These are phyloP conservation scores for Botrytis hyacinthi DNA, from an alignment of 2,329 filamentous ascomycete species.

Conservation along the genomic window DNA sequence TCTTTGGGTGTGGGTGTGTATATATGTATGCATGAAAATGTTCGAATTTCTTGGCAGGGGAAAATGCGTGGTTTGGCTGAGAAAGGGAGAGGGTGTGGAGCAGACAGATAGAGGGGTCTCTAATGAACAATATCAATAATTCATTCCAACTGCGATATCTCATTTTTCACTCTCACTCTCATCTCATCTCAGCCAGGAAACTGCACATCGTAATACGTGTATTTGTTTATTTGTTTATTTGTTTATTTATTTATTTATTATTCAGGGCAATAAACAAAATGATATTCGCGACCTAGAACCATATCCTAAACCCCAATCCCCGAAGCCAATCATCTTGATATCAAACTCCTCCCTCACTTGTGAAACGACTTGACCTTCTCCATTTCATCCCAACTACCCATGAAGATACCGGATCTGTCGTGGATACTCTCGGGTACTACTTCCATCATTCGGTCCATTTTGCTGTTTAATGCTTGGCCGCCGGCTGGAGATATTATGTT, in stretches of 20 bases:
- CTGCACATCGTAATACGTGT: neutral
- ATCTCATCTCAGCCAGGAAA: neutral
- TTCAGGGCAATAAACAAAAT: conserved; percentile 5
- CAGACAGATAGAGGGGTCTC: too few species aligned
- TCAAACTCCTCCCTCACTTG: conserved; percentile 42
- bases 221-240: neutral
- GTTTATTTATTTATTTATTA: neutral
- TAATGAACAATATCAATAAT: neutral
- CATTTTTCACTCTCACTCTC: neutral
- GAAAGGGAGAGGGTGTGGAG: too few species aligned
- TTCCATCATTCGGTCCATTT: conserved; percentile 86
- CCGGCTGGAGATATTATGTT: conserved; percentile 60
- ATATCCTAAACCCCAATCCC: conserved; percentile 25
- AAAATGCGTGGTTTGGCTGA: too few species aligned
- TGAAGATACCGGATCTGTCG: conserved; percentile 91
- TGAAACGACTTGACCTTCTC: conserved; percentile 72
- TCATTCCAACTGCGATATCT: neutral
- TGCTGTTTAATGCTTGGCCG: conserved; percentile 86
- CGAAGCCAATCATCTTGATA: neutral
- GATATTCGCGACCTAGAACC: conserved; percentile 8
- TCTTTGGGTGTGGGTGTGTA: too few species aligned
- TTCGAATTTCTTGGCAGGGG: too few species aligned
- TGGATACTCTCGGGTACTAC: conserved; percentile 91
- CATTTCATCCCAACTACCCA: conserved; percentile 92
- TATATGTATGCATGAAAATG: too few species aligned